phyloP scores from a whole-genome alignment of 768 basidiomycete species.

The Trametes maxima region DNA sequence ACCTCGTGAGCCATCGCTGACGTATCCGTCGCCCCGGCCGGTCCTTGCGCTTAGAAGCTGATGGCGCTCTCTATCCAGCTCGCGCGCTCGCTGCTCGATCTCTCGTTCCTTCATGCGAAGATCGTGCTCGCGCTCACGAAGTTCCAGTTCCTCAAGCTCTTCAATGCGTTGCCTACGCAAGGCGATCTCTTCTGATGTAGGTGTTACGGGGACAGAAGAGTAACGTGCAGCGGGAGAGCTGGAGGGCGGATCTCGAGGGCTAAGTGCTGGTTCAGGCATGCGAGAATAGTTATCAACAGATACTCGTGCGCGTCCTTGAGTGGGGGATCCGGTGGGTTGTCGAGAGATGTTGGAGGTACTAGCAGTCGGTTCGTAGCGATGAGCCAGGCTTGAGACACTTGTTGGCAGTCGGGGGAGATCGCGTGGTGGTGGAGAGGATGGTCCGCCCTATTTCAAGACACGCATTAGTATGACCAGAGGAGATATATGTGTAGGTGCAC shows the following conservation, averaged over 20 bases:
- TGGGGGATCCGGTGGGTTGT: constrained; percentile 39
- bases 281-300: constrained; percentile 20
- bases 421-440: constrained; percentile 55
- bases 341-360: constrained; percentile 44
- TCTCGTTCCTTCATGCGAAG: constrained; percentile 50
- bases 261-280: constrained; percentile 11
- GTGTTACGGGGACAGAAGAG: constrained; percentile 4
- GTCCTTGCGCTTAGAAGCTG: constrained; percentile 41
- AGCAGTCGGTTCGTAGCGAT: constrained; percentile 56
- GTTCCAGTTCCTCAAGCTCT: constrained; percentile 54
- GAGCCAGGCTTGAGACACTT: constrained; percentile 65
- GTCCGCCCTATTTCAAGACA: constrained; percentile 45
- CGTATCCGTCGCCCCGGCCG: constrained; percentile 30
- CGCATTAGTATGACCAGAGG: neutral
- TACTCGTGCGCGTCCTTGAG: constrained; percentile 24
- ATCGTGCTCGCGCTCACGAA: constrained; percentile 54
- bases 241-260: neutral
- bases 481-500: constrained; percentile 23
- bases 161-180: constrained; percentile 46
- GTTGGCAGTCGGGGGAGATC: constrained; percentile 65
- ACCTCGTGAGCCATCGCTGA: constrained; percentile 35
- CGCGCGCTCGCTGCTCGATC: constrained; percentile 47
- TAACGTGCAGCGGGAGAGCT: constrained; percentile 2
- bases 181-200: constrained; percentile 35
- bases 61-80: constrained; percentile 60